Percentiles rank a stretch among this genome's conserved stretches.
Evolutionary conservation across 139 green algal species (phyloP).

Genomic region (Raphidocelis subcapitata): DNA sequence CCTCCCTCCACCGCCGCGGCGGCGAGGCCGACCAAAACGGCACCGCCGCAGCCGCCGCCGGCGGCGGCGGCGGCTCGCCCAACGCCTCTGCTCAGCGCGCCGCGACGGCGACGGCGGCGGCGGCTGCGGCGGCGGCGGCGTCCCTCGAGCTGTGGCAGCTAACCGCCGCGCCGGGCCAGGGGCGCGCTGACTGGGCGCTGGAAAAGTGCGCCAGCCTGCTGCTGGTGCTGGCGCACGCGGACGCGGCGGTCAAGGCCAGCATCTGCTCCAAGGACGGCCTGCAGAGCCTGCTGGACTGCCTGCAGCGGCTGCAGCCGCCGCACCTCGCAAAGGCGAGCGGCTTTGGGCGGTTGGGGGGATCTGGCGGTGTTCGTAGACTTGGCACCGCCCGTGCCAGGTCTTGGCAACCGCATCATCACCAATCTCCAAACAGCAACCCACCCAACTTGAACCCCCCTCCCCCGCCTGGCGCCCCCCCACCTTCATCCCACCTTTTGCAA

Average conservation of each 20-base stretch:
- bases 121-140: constrained; percentile 10
- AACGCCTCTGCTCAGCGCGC: not conserved
- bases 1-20: not conserved
- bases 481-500: not conserved
- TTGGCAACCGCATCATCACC: no score
- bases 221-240: constrained; percentile 64
- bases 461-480: not conserved
- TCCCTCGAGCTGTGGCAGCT: not conserved
- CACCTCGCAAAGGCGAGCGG: constrained; percentile 41
- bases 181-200: constrained; percentile 29
- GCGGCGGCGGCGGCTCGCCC: constrained; percentile 2
- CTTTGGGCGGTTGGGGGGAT: no score
- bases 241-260: constrained; percentile 68
- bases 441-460: not conserved
- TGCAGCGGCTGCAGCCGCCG: constrained; percentile 40
- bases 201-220: constrained; percentile 56
- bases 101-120: constrained; percentile 9
- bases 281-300: constrained; percentile 50
- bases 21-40: not conserved
- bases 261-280: constrained; percentile 61
- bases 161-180: not conserved
- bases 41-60: constrained; percentile 11
- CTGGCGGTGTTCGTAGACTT: no score
- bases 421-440: no score
- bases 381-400: no score